Base-by-base conservation (phyloP, 2,329 filamentous ascomycete genomes). In the Calonectria hawksworthii region DNA sequence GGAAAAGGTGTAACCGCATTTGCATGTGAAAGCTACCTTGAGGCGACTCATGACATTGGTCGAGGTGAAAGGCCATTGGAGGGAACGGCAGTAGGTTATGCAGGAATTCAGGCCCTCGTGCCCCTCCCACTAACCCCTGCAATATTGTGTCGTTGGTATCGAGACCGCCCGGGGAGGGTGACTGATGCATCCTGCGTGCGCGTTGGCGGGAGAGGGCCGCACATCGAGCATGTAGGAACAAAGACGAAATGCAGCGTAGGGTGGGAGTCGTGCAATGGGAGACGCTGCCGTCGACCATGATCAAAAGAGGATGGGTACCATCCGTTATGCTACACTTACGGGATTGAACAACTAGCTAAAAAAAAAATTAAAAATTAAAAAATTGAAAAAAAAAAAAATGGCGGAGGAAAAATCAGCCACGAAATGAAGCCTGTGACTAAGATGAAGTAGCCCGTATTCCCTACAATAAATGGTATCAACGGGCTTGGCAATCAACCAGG, bases 1-100 rank as follows among this genome's bases (percentile, higher is more conserved):
- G 34, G 28, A 69, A 69, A 41, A 52, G 52, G 51, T 41, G 50
- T 41, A 41, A 38, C 28, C 50, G 54, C n/a, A 70, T 70, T 70
- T 54, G 68, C 68, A 70, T 70, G 68, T 70, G 68, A 70, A 70
- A 70, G 34, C 54, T 34, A 30, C 47, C 34, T 26, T 68, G 16
- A 38, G 16, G n/a, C 65, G 23, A 51, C 23, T 38, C 50, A 54
- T 59, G 47, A 26, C 65, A 36, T 28, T 28, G 36, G 54, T 26
- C 11, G 54, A n/a, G 54, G 38, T 59, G 32, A 34, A 34, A 30
- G 18, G 14, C 9, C 11, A 63, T 70, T 56, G 59, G 56, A 65
- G 50, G 68, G 41, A 47, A 56, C 34, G 23, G 38, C 9, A 11
- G n/a, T 16, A 23, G 30, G 23, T 13, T 51, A 14, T 18, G 36